Percentiles rank a stretch among this genome's conserved stretches.
Conservation (phyloP, 1,284 basidiomycete species). For the Ustilago cynodontis region DNA sequence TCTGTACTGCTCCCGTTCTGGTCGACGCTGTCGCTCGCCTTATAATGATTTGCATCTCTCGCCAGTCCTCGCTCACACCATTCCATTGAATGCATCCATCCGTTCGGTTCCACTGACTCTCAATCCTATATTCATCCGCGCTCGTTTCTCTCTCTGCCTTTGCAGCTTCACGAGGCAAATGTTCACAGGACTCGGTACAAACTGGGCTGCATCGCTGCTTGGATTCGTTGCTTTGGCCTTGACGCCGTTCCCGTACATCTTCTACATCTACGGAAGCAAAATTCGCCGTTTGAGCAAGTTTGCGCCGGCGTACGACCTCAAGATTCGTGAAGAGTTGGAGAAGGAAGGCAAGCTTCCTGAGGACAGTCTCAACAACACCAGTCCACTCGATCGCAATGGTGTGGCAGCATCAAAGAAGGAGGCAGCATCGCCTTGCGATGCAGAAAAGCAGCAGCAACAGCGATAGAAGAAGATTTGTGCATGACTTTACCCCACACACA, state of each 20-base stretch:
- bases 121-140: not conserved
- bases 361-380: slow-evolving; percentile 39
- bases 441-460: slow-evolving; percentile 24
- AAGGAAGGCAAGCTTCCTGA: slow-evolving; percentile 54
- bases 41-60: no score
- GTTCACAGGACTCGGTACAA: slow-evolving; percentile 76
- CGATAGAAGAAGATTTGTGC: no score
- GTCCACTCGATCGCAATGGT: slow-evolving; percentile 27
- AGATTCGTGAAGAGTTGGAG: slow-evolving; percentile 55
- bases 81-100: not conserved
- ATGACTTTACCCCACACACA: no score
- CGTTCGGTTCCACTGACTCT: slow-evolving; percentile 32
- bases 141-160: not conserved
- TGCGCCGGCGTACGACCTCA: slow-evolving; percentile 61
- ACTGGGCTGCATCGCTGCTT: slow-evolving; percentile 80
- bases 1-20: not conserved
- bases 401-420: slow-evolving; percentile 18
- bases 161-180: slow-evolving; percentile 73
- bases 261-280: slow-evolving; percentile 72
- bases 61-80: not conserved
- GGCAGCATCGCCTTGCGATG: slow-evolving; percentile 21
- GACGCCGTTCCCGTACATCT: slow-evolving; percentile 76
- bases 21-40: not conserved
- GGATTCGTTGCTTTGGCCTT: slow-evolving; percentile 78
- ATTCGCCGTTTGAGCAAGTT: slow-evolving; percentile 72